Percentiles rank a stretch among this genome's conserved stretches.
Evolutionary conservation across 768 basidiomycete genomes (phyloP).

Genomic region (Tricholoma flavovirens): DNA sequence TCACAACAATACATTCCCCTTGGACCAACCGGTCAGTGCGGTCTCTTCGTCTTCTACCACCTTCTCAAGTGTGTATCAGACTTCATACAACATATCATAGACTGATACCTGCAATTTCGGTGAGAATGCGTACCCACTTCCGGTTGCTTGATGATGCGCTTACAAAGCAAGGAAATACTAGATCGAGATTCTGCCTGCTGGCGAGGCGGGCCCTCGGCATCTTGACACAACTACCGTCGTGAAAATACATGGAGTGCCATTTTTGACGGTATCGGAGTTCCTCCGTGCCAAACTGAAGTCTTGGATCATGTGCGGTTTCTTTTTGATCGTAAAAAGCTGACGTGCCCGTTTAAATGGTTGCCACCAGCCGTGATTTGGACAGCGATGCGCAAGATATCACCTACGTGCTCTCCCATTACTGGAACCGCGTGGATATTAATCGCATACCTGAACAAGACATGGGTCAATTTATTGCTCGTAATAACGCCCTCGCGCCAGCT

Average conservation of each 20-base stretch:
- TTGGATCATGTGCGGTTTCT: slow-evolving; percentile 65
- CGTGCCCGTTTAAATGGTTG: slow-evolving; percentile 13
- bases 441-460: slow-evolving; percentile 84
- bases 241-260: slow-evolving; percentile 66
- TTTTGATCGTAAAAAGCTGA: slow-evolving; percentile 11
- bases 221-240: slow-evolving; percentile 65
- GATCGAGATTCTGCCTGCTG: slow-evolving; percentile 82
- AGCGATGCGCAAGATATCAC: slow-evolving; percentile 74
- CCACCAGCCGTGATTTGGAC: slow-evolving; percentile 57
- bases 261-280: slow-evolving; percentile 82
- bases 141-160: not conserved
- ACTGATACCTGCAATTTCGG: slow-evolving; percentile 73
- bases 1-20: slow-evolving; percentile 67
- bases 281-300: slow-evolving; percentile 77
- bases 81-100: slow-evolving; percentile 72
- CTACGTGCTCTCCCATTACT: slow-evolving; percentile 66
- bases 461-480: slow-evolving; percentile 62
- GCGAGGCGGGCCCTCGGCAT: slow-evolving; percentile 73
- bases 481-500: slow-evolving; percentile 57
- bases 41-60: not conserved
- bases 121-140: slow-evolving; percentile 27
- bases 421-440: slow-evolving; percentile 82
- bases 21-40: slow-evolving; percentile 73
- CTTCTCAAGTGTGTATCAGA: slow-evolving; percentile 29
- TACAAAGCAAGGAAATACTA: slow-evolving; percentile 21